Percentiles rank a stretch among this genome's conserved stretches.
Conservation (phyloP, 164 flowering plant species). For the Macadamia integrifolia region DNA sequence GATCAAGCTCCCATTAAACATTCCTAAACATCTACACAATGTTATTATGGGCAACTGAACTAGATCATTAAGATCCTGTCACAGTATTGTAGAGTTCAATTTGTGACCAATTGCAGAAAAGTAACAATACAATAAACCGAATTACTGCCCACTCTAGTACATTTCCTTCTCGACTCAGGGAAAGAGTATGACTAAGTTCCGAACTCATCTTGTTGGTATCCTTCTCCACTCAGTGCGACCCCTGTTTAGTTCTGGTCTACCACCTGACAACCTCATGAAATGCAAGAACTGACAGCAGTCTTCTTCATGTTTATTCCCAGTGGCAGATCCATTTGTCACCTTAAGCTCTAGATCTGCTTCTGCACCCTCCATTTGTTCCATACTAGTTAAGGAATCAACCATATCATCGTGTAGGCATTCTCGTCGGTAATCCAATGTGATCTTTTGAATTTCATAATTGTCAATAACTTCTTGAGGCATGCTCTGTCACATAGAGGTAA, state of each 20-base stretch:
- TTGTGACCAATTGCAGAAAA: too few species aligned
- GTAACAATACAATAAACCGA: too few species aligned
- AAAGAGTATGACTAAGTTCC: too few species aligned
- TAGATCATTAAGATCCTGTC: too few species aligned
- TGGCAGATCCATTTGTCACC: conserved; percentile 58
- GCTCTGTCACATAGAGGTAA: conserved; percentile 44
- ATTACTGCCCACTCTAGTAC: too few species aligned
- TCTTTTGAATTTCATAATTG: conserved; percentile 70
- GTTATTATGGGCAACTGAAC: too few species aligned
- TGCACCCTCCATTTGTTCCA: conserved; percentile 31
- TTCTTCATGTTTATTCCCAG: conserved; percentile 14
- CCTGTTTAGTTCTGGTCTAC: conserved; percentile 76
- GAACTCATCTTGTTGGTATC: conserved; percentile 29
- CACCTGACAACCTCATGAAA: conserved; percentile 56
- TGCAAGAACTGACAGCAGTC: conserved; percentile 59
- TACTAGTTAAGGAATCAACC: conserved; percentile 79
- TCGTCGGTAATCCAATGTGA: conserved; percentile 79
- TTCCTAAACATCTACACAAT: too few species aligned
- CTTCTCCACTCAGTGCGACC: conserved; percentile 93
- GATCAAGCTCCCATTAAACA: too few species aligned
- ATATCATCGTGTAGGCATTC: conserved; percentile 85
- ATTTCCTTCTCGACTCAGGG: too few species aligned
- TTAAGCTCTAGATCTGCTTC: conserved; percentile 22
- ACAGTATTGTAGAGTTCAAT: too few species aligned
- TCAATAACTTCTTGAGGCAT: conserved; percentile 86